Percentiles rank a stretch among this genome's conserved stretches.
Conservation (phyloP, 805 yeast species). For the Candida maesae region DNA sequence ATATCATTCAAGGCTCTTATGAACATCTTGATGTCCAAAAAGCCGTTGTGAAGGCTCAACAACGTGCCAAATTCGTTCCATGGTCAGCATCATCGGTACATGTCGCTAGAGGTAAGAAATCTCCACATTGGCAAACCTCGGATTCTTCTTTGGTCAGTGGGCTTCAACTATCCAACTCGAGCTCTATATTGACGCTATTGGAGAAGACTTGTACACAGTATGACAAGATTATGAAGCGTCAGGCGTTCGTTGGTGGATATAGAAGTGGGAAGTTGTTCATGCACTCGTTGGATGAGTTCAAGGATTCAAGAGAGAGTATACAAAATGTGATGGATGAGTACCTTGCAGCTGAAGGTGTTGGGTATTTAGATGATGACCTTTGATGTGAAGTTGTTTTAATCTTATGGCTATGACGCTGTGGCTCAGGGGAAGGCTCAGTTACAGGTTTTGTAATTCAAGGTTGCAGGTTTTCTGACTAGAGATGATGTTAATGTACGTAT, state of each 20-base stretch:
- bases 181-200: constrained; percentile 67
- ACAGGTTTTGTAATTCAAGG: too few species aligned
- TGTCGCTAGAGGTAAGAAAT: constrained; percentile 68
- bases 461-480: too few species aligned
- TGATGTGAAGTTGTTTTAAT: constrained; percentile 29
- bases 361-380: constrained; percentile 36
- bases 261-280: constrained; percentile 39
- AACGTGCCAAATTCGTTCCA: constrained; percentile 72
- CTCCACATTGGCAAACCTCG: constrained; percentile 44
- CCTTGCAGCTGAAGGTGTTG: constrained; percentile 60
- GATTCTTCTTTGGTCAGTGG: constrained; percentile 61
- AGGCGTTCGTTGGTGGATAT: constrained; percentile 83
- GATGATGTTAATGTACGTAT: too few species aligned
- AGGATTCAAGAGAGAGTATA: constrained; percentile 70
- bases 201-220: constrained; percentile 68
- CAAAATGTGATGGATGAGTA: constrained; percentile 76
- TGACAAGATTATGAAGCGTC: constrained; percentile 72
- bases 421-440: too few species aligned
- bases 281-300: constrained; percentile 61
- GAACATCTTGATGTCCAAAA: constrained; percentile 72
- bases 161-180: constrained; percentile 76
- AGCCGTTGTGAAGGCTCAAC: constrained; percentile 59
- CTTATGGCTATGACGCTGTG: too few species aligned
- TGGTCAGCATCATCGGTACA: constrained; percentile 82
- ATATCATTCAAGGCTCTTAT: constrained; percentile 58